Base-by-base conservation (phyloP, 441 rosid genomes). In the Arabidopsis lyrata region DNA sequence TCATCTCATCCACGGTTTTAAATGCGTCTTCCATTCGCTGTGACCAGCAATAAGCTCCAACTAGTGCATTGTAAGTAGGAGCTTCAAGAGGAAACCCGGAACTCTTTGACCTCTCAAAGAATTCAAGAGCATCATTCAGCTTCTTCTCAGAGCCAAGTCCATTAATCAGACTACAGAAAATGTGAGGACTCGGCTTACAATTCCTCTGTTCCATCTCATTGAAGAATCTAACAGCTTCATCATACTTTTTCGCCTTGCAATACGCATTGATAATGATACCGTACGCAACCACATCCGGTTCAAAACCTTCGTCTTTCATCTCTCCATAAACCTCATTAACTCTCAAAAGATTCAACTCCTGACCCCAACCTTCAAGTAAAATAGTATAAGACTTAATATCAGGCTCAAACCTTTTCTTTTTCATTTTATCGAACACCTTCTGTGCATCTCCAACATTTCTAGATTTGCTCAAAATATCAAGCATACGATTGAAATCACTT, bases 281-380 rank as follows among this genome's bases (percentile, higher is more conserved):
- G 5, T 85, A 90, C 54, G 95, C 77, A 38, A 93, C 96, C 8
- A 86, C 93, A 73, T 91, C 97, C 0, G 92, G 93, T 70, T 84
- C 85, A 27, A 93, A 87, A 4, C 98, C 97, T 69, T 88, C 88
- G 8, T 77, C 90, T 72, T 79, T 90, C 92, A 91, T 91, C 81
- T 90, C 90, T 66, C 82, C 70, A 16, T 86, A 86, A 53, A 85
- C 92, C 76, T 91, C 95, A 47, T 83, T 81, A 54, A 91, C 66
- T 59, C 86, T 86, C 81, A 79, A 76, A 64, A 88, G 75, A 77
- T 88, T 84, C 75, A 67, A 79, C 74, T 83, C 92, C 65, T 82
- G 87, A 41, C 97, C 93, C 95, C 97, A 93, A n/a, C 98, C 93
- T 81, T 91, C 91, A 15, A 91, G 83, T 75, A 91, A 77, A 77